Evolutionary conservation across 2,329 filamentous ascomycete species (phyloP).

Genomic region (Amylocarpus encephaloides): DNA sequence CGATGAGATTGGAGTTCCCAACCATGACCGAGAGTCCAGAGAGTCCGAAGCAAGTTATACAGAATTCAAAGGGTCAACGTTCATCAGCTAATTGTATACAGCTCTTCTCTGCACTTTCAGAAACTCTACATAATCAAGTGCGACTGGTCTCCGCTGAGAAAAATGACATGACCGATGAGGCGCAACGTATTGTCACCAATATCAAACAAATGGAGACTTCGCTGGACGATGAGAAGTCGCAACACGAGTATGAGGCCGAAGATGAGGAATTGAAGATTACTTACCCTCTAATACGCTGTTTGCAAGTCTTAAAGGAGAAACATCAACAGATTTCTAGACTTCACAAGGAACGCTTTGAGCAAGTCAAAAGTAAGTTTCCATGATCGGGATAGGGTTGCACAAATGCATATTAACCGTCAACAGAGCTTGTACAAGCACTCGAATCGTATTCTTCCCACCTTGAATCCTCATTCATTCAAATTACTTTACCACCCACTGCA

Average conservation of each 20-base stretch:
- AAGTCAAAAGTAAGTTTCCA: conserved; percentile 73
- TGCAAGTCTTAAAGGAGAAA: conserved; percentile 79
- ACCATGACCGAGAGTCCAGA: conserved; percentile 82
- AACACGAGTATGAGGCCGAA: conserved; percentile 57
- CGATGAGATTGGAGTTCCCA: conserved; percentile 94
- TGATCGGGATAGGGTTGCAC: background rate
- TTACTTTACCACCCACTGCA: conserved; percentile 76
- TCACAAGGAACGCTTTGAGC: conserved; percentile 87
- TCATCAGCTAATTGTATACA: conserved; percentile 35
- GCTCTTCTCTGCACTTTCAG: conserved; percentile 88
- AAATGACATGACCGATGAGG: conserved; percentile 83
- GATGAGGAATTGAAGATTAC: conserved; percentile 69
- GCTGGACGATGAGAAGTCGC: conserved; percentile 66
- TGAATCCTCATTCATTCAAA: conserved; percentile 78
- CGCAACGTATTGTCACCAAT: conserved; percentile 72
- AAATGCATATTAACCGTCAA: conserved; percentile 13
- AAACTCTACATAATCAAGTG: conserved; percentile 86
- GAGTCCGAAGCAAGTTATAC: conserved; percentile 70
- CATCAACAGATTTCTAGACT: conserved; percentile 71
- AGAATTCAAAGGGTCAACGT: conserved; percentile 15
- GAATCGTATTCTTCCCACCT: conserved; percentile 96
- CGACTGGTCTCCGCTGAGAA: conserved; percentile 81
- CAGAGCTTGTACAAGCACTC: conserved; percentile 87
- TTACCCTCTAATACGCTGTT: conserved; percentile 73
- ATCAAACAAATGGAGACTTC: conserved; percentile 94